These are phyloP conservation scores for Rhodotorula graminis DNA, from an alignment of 768 basidiomycete genomes.

Conservation along the genomic window DNA sequence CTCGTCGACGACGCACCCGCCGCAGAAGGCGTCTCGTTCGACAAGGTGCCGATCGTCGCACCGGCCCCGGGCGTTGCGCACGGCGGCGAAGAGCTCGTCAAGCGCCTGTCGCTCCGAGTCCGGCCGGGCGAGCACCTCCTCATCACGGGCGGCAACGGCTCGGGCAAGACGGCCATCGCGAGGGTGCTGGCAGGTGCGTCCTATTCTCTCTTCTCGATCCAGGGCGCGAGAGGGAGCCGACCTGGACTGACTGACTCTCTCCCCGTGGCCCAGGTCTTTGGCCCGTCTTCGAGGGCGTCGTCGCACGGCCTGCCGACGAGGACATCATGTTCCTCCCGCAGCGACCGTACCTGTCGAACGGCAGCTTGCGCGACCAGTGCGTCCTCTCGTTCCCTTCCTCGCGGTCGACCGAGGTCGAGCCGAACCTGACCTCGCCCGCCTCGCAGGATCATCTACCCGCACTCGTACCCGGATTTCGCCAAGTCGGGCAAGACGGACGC, in stretches of 20 bases:
- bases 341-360: conserved; percentile 83
- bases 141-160: conserved; percentile 70
- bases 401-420: neutral
- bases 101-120: conserved; percentile 62
- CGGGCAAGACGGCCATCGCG: conserved; percentile 43
- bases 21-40: conserved; percentile 42
- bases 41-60: conserved; percentile 50
- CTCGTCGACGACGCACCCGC: conserved; percentile 9
- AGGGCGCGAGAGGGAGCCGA: too few relatives aligned
- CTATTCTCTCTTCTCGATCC: too few relatives aligned
- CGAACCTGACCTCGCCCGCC: neutral
- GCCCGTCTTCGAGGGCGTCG: conserved; percentile 54
- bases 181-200: conserved; percentile 67
- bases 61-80: conserved; percentile 48
- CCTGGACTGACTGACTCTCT: too few relatives aligned
- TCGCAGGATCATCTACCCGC: conserved; percentile 74
- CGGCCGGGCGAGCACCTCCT: conserved; percentile 73
- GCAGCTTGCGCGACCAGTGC: conserved; percentile 77
- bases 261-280: conserved; percentile 63
- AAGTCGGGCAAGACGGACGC: conserved; percentile 59
- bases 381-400: conserved; percentile 32
- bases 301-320: conserved; percentile 54
- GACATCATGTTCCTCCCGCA: conserved; percentile 70
- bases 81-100: conserved; percentile 59
- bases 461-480: conserved; percentile 70